Evolutionary conservation across 2,329 filamentous ascomycete species (phyloP).

Genomic region (Penicillium sp.): DNA sequence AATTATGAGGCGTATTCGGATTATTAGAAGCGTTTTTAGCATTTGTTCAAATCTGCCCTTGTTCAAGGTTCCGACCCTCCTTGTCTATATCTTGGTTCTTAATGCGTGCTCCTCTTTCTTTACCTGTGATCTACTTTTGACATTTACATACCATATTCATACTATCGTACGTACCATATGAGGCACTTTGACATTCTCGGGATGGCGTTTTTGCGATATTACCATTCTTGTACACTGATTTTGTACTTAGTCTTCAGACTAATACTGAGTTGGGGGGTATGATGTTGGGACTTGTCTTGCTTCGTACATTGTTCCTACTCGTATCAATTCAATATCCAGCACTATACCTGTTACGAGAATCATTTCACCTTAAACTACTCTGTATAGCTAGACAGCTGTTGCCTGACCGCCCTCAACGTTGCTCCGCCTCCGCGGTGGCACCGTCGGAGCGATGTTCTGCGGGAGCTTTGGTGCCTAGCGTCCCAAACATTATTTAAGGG

Average conservation of each 20-base stretch:
- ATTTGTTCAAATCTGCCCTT: neutral
- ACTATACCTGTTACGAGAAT: constrained; percentile 12
- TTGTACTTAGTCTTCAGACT: neutral
- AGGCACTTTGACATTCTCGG: constrained; percentile 3
- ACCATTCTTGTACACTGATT: neutral
- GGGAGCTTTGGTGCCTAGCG: neutral
- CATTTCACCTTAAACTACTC: neutral
- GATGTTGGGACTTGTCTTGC: neutral
- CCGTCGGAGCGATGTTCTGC: neutral
- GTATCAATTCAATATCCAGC: neutral
- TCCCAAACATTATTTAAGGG: neutral
- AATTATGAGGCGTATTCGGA: constrained; percentile 44
- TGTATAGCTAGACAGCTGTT: too few relatives aligned
- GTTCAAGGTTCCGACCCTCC: neutral
- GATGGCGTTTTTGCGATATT: neutral
- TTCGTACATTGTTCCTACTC: neutral
- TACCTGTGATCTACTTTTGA: constrained; percentile 24
- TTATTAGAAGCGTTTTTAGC: constrained; percentile 33
- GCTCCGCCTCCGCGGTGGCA: too few relatives aligned
- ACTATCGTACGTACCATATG: neutral
- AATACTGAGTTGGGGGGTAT: neutral
- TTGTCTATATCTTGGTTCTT: neutral
- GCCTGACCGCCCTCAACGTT: too few relatives aligned
- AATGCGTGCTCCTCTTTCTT: constrained; percentile 1
- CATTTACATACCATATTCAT: constrained; percentile 16